Evolutionary conservation across 2,329 filamentous ascomycete genomes (phyloP).

Genomic region (Sarocladium oryzae): DNA sequence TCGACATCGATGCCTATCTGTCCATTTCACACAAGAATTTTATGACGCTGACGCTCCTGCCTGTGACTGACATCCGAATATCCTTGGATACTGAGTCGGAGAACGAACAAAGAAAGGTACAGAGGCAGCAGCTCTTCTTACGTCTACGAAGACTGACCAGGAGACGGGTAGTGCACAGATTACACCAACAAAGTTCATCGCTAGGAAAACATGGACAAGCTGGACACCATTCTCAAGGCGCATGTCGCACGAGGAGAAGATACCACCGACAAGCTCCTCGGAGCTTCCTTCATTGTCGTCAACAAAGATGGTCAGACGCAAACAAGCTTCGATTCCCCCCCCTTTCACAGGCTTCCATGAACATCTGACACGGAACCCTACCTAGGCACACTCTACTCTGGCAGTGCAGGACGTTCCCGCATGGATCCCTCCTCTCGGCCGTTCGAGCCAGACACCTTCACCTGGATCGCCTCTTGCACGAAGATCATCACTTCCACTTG

Average conservation of each 20-base stretch:
- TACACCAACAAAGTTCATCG: background rate
- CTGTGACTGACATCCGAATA: no score
- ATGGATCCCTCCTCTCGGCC: conserved; percentile 20
- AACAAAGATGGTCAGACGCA: conserved; percentile 22
- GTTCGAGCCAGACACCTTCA: conserved; percentile 27
- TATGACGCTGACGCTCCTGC: no score
- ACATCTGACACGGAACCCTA: no score
- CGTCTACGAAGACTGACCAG: no score
- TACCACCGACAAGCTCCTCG: conserved; percentile 26
- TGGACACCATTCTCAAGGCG: conserved; percentile 23
- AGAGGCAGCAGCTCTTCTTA: background rate
- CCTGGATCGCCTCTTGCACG: conserved; percentile 35
- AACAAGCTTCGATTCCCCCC: no score
- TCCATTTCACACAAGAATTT: no score
- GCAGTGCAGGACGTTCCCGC: conserved; percentile 28
- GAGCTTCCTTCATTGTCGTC: conserved; percentile 29
- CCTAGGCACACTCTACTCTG: conserved; percentile 28
- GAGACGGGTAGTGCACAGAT: no score
- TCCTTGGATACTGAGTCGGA: no score
- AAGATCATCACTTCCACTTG: conserved; percentile 33
- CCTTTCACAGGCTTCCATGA: no score
- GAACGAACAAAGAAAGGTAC: background rate
- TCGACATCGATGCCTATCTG: no score
- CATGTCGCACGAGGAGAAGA: conserved; percentile 23
- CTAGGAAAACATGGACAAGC: conserved; percentile 18